Base-by-base conservation (phyloP, 805 yeast species). In the Candida methanosorbosa region DNA sequence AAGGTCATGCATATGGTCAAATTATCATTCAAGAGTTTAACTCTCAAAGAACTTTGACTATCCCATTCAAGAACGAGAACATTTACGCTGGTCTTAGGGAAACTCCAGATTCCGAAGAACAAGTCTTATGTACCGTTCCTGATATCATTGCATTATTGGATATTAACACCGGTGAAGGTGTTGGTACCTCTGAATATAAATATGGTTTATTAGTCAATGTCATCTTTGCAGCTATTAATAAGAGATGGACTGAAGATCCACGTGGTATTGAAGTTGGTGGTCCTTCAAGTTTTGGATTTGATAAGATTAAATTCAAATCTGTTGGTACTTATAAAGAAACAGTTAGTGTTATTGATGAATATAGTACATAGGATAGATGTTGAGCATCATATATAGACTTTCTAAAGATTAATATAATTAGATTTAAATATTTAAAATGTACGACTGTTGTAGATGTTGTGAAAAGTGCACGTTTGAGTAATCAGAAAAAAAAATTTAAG, bases 51-150 rank as follows among this genome's bases (percentile, higher is more conserved):
- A 18, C 32, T 18, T 30, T 57, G 45, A 38, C 38, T n/a, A 62
- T 64, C 16, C 68, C 69, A 19, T 64, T 64, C 56, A 61, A 64
- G 45, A 64, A 64, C 39, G 69, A 64, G 40, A 64, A 64, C 42
- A 57, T 64, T n/a, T 41, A 44, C n/a, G 61, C 61, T 13, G 47
- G 43, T 26, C 20, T 50, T 13, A 41, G 43, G 27, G 42, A 42
- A 17, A 11, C n/a, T 21, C 32, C 8, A 5, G 35, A 36, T n/a
- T 37, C 19, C 4, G 45, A 46, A 15, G 49, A 46, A 16, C 43
- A 49, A 30, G 45, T 52, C 6, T 49, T 62, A 7, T 49, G 59
- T 33, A 48, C 61, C 15, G 68, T 61, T 16, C 69, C 69, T 19
- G 68, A 63, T 39, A 36, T 63, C 31, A 60, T 63, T 33, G 35